These are phyloP conservation scores for Scopulariopsis brevicaulis DNA, from an alignment of 2,329 filamentous ascomycete genomes.

Conservation along the genomic window DNA sequence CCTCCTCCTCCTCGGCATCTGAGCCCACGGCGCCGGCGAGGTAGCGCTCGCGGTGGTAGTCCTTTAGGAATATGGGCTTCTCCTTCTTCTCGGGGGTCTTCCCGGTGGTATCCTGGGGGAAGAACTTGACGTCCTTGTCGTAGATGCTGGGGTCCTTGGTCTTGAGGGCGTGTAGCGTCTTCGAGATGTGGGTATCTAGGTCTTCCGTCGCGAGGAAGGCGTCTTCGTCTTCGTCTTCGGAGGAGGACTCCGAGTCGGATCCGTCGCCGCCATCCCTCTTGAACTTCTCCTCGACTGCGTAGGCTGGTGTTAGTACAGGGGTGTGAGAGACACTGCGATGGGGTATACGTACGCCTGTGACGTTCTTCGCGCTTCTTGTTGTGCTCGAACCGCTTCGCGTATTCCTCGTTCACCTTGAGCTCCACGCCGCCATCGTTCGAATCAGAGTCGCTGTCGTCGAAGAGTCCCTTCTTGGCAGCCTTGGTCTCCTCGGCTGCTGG, in stretches of 20 bases:
- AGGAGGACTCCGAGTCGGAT: conserved; percentile 53
- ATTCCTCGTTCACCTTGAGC: conserved; percentile 83
- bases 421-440: conserved; percentile 21
- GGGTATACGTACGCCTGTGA: conserved; percentile 44
- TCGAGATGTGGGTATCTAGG: conserved; percentile 77
- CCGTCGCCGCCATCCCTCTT: conserved; percentile 28
- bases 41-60: conserved; percentile 91
- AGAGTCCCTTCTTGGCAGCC: conserved; percentile 33
- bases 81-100: conserved; percentile 41
- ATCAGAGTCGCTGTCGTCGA: conserved; percentile 38
- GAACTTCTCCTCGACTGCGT: conserved; percentile 76
- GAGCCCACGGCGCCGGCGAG: conserved; percentile 52
- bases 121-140: conserved; percentile 57
- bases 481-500: conserved; percentile 7
- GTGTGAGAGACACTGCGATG: neutral
- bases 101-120: conserved; percentile 37
- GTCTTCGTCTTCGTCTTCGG: conserved; percentile 82
- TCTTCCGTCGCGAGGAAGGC: conserved; percentile 77
- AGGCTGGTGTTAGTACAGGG: neutral
- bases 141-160: conserved; percentile 88
- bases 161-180: conserved; percentile 76
- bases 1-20: conserved; percentile 24
- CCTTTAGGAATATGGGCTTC: conserved; percentile 73
- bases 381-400: conserved; percentile 80
- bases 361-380: conserved; percentile 94